Evolutionary conservation across 495 filamentous ascomycete genomes (phyloP).

Genomic region (Neurospora cerealis): DNA sequence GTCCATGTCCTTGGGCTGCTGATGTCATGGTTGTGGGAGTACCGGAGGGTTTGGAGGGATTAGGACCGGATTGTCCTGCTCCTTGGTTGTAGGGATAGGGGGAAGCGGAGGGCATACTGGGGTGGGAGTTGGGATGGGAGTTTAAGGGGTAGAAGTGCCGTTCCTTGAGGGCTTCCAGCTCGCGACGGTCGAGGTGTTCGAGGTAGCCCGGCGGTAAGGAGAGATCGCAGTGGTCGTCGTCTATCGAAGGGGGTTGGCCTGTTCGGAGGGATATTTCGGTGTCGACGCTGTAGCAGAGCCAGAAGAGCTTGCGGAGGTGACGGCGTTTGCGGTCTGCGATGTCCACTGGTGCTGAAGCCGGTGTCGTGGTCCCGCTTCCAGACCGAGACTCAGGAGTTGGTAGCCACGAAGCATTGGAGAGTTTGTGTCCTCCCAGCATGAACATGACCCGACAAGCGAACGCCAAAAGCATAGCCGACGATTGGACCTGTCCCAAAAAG

Average conservation of each 20-base stretch:
- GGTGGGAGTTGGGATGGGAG: not conserved
- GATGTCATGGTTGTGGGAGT: constrained; percentile 2
- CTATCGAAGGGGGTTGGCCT: constrained; percentile 41
- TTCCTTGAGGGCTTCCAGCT: not conserved
- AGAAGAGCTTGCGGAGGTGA: constrained; percentile 42
- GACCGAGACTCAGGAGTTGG: not conserved
- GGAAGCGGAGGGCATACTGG: not conserved
- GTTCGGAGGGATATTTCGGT: constrained; percentile 42
- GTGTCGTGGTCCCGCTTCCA: not conserved
- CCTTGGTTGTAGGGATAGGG: not conserved
- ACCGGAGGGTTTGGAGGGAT: not conserved
- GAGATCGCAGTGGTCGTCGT: constrained; percentile 45
- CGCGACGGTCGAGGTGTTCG: constrained; percentile 16
- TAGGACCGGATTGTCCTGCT: not conserved
- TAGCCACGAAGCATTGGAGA: constrained; percentile 6
- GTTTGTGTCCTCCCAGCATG: constrained; percentile 35
- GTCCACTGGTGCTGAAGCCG: not conserved
- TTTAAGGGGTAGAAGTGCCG: not conserved
- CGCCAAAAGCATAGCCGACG: constrained; percentile 31
- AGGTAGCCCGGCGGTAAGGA: constrained; percentile 38
- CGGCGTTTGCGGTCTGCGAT: not conserved
- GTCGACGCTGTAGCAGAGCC: constrained; percentile 43
- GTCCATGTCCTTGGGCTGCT: not conserved
- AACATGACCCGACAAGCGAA: constrained; percentile 37
- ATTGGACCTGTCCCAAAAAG: constrained; percentile 36